Evolutionary conservation across 2,329 filamentous ascomycete species (phyloP).

Genomic region (Monosporascus sp.): DNA sequence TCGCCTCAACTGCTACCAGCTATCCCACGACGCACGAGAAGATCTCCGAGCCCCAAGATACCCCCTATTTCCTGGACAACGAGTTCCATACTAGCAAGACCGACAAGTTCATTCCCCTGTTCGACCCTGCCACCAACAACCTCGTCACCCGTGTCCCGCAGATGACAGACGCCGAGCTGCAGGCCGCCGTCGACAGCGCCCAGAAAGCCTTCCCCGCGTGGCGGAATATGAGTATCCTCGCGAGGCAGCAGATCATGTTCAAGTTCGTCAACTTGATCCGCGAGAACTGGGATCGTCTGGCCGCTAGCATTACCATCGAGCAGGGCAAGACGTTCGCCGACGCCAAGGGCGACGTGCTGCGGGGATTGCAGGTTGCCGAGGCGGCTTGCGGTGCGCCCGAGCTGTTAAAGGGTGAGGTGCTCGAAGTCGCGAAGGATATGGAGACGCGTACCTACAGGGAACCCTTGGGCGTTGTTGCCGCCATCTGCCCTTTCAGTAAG

Average conservation of each 20-base stretch:
- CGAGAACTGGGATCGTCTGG: slow-evolving; percentile 79
- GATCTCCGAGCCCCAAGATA: slow-evolving; percentile 62
- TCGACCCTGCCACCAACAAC: slow-evolving; percentile 82
- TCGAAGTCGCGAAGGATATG: slow-evolving; percentile 87
- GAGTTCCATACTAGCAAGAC: slow-evolving; percentile 64
- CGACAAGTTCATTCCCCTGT: slow-evolving; percentile 69
- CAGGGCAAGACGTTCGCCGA: slow-evolving; percentile 87
- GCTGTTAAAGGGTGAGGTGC: slow-evolving; percentile 74
- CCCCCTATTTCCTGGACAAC: slow-evolving; percentile 79
- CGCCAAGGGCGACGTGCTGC: slow-evolving; percentile 74
- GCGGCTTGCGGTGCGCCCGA: slow-evolving; percentile 76
- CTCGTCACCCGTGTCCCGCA: slow-evolving; percentile 79
- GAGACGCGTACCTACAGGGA: slow-evolving; percentile 79
- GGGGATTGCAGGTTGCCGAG: slow-evolving; percentile 80
- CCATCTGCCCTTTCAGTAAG: slow-evolving; percentile 83
- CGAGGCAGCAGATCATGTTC: slow-evolving; percentile 82
- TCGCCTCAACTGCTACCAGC: slow-evolving; percentile 50
- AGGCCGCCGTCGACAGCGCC: slow-evolving; percentile 69
- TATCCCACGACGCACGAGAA: slow-evolving; percentile 70
- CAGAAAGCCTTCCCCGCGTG: slow-evolving; percentile 70
- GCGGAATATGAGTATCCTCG: slow-evolving; percentile 66
- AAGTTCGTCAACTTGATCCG: slow-evolving; percentile 74
- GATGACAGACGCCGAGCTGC: slow-evolving; percentile 72
- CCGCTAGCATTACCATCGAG: slow-evolving; percentile 80
- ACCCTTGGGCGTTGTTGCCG: slow-evolving; percentile 73